phyloP scores from a whole-genome alignment of 2,329 filamentous ascomycete genomes.

The Hypoxylon sp. region DNA sequence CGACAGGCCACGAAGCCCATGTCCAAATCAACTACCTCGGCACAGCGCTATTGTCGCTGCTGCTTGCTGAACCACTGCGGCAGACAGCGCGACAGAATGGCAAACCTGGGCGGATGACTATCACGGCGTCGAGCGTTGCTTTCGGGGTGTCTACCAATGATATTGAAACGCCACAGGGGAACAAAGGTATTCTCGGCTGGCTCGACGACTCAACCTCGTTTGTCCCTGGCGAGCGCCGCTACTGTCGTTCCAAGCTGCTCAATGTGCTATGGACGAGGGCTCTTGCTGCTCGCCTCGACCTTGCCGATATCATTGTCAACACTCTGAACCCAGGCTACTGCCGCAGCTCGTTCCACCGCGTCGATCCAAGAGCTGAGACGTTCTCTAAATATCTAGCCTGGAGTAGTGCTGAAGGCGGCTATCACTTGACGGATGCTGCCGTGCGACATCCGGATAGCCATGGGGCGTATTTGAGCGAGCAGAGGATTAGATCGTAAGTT shows the following conservation, averaged over 20 bases:
- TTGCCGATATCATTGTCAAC: conserved; percentile 36
- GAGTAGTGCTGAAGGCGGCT: conserved; percentile 28
- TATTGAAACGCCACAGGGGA: conserved; percentile 26
- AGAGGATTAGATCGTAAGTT: conserved; percentile 40
- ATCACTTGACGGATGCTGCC: conserved; percentile 40
- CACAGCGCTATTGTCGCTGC: conserved; percentile 43
- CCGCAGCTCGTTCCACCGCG: conserved; percentile 42
- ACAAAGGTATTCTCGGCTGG: conserved; percentile 28
- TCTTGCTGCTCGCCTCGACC: conserved; percentile 31
- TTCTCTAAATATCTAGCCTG: conserved; percentile 27
- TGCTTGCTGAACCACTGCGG: conserved; percentile 35
- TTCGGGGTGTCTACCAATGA: conserved; percentile 31
- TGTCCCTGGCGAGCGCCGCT: conserved; percentile 33
- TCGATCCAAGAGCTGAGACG: conserved; percentile 18
- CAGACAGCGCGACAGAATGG: conserved; percentile 26
- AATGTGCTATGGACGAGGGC: conserved; percentile 41
- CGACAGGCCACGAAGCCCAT: conserved; percentile 42
- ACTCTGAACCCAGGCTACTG: conserved; percentile 43
- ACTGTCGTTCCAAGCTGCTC: conserved; percentile 43
- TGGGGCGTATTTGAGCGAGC: conserved; percentile 38
- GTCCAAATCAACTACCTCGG: conserved; percentile 44
- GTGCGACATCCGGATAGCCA: conserved; percentile 35
- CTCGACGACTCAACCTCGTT: conserved; percentile 42
- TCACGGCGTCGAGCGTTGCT: conserved; percentile 41
- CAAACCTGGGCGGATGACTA: conserved; percentile 37